Percentiles rank a stretch among this genome's conserved stretches.
Conservation (phyloP, 257 asterid genomes). For the Ligustrum vulgare region DNA sequence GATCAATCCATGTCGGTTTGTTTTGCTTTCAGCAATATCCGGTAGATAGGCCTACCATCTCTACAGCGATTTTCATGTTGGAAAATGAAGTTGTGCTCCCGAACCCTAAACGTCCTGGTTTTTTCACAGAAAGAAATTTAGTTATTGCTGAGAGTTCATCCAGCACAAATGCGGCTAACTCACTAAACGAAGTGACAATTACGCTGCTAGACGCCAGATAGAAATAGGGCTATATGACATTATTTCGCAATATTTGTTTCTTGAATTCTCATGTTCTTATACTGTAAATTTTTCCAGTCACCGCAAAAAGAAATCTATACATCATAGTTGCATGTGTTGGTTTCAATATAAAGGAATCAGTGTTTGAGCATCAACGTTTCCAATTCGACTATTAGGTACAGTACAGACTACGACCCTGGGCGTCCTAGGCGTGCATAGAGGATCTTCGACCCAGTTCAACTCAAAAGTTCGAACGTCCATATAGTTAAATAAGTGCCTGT, state of each 20-base stretch:
- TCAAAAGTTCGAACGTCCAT: no score
- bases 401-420: not conserved
- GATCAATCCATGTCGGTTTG: conserved; percentile 13
- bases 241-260: not conserved
- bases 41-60: conserved; percentile 14
- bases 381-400: not conserved
- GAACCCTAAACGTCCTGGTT: conserved; percentile 19
- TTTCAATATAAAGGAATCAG: not conserved
- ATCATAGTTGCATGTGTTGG: not conserved
- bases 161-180: not conserved
- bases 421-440: no score
- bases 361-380: not conserved
- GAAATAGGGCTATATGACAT: not conserved
- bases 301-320: not conserved
- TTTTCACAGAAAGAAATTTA: not conserved
- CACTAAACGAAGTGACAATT: not conserved
- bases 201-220: not conserved
- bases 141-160: not conserved
- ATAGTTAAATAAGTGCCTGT: no score
- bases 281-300: not conserved
- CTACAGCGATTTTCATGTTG: not conserved
- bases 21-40: conserved; percentile 11
- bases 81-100: conserved; percentile 8
- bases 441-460: no score
- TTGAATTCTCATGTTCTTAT: not conserved